Evolutionary conservation across 257 asterid genomes (phyloP).

Genomic region (Nicotiana knightiana): DNA sequence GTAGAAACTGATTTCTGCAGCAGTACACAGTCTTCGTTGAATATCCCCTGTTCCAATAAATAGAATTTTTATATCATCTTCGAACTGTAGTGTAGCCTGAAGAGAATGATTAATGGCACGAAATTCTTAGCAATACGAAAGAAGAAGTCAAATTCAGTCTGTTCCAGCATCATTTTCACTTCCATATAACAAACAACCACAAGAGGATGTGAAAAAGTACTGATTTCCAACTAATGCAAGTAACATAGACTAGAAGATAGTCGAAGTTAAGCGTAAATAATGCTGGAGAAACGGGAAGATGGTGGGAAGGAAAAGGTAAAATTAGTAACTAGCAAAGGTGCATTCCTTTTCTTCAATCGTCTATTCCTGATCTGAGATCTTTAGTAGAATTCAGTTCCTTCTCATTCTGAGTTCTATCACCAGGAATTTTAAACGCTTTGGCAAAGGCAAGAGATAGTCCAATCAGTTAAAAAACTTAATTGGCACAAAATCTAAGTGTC

Average conservation of each 20-base stretch:
- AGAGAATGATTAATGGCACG: slow-evolving; percentile 4
- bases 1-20: slow-evolving; percentile 76
- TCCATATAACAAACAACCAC: background rate
- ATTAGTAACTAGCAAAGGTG: background rate
- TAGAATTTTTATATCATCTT: background rate
- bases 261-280: too few species aligned
- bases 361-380: background rate
- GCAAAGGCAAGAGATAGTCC: background rate
- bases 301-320: too few species aligned
- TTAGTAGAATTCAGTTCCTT: background rate
- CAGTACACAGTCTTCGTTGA: slow-evolving; percentile 66
- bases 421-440: background rate
- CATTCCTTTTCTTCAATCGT: background rate
- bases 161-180: slow-evolving; percentile 4
- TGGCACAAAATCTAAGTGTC: background rate
- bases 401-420: background rate
- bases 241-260: too few species aligned
- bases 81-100: slow-evolving; percentile 2
- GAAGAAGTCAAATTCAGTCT: background rate
- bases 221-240: too few species aligned
- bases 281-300: too few species aligned
- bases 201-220: background rate
- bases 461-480: background rate
- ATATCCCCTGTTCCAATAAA: slow-evolving; percentile 42
- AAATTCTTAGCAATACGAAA: background rate